phyloP scores from a whole-genome alignment of 2,329 filamentous ascomycete species.

The Penicillium nordicum region DNA sequence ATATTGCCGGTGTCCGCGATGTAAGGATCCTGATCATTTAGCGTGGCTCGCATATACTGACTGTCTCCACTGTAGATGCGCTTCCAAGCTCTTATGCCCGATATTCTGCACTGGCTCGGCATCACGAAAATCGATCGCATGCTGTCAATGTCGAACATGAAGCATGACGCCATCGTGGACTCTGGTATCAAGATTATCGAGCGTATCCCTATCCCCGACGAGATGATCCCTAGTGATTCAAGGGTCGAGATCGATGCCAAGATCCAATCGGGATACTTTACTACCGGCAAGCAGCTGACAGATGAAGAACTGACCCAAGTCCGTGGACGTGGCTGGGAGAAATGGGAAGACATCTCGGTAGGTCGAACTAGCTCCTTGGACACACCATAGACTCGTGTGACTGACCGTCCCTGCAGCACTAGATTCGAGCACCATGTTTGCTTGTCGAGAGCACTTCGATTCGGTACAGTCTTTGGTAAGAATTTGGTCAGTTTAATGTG shows the following conservation, averaged over 20 bases:
- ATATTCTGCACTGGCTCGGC: conserved; percentile 95
- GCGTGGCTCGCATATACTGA: conserved; percentile 9
- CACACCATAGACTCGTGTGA: neutral
- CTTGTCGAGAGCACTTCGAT: neutral
- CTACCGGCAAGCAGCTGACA: conserved; percentile 83
- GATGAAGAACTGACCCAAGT: conserved; percentile 81
- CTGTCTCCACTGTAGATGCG: conserved; percentile 64
- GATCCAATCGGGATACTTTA: conserved; percentile 87
- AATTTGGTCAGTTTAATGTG: neutral
- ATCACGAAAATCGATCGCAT: conserved; percentile 98
- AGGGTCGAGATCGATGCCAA: conserved; percentile 99
- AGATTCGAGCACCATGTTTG: neutral
- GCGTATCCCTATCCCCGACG: conserved; percentile 85
- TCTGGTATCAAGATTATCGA: conserved; percentile 71
- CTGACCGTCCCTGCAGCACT: conserved; percentile 18
- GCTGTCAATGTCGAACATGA: conserved; percentile 92
- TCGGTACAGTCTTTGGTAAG: neutral
- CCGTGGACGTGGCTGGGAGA: conserved; percentile 88
- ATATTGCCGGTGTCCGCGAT: conserved; percentile 90
- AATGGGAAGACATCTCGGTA: conserved; percentile 49
- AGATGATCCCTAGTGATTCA: conserved; percentile 90
- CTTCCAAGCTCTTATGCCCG: conserved; percentile 97
- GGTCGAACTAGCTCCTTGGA: conserved; percentile 3
- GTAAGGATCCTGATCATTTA: conserved; percentile 19
- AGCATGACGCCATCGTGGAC: conserved; percentile 51